phyloP scores from a whole-genome alignment of 352 stramenopile species.

The Globisporangium apiculatum region DNA sequence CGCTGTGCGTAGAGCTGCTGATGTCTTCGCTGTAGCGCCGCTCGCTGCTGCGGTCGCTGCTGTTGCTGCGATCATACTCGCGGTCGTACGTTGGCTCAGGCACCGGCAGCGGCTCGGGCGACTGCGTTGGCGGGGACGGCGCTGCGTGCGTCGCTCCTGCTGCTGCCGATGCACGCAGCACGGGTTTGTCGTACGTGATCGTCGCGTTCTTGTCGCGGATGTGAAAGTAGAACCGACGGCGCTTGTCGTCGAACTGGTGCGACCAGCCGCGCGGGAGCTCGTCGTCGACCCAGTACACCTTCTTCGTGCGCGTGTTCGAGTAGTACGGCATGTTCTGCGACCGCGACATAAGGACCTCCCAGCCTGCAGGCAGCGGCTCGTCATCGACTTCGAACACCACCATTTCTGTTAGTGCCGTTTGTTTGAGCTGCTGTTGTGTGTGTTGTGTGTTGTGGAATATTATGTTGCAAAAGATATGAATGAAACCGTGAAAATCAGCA shows the following conservation, averaged over 20 bases:
- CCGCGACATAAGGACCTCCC: constrained; percentile 73
- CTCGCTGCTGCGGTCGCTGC: neutral
- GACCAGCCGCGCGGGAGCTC: constrained; percentile 75
- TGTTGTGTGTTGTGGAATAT: neutral
- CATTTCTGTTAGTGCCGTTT: neutral
- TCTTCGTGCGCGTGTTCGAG: constrained; percentile 67
- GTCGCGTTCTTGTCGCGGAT: constrained; percentile 62
- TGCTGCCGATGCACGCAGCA: constrained; percentile 17
- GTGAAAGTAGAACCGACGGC: constrained; percentile 66
- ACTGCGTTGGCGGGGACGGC: constrained; percentile 2
- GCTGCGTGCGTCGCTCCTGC: neutral
- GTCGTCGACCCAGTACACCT: constrained; percentile 81
- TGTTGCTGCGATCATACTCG: constrained; percentile 3
- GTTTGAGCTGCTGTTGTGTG: neutral
- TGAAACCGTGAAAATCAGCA: too few relatives aligned
- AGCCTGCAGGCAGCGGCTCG: constrained; percentile 57
- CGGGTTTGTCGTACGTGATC: constrained; percentile 67
- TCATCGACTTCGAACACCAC: constrained; percentile 48
- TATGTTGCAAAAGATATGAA: too few relatives aligned
- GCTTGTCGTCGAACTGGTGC: constrained; percentile 66
- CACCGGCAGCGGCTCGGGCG: constrained; percentile 32
- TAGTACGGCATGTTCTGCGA: constrained; percentile 86
- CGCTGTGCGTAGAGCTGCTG: constrained; percentile 3
- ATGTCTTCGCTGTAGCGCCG: constrained; percentile 10
- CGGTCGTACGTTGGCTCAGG: constrained; percentile 38